phyloP scores from a whole-genome alignment of 2,329 filamentous ascomycete species.

The Leptographium lundbergii region DNA sequence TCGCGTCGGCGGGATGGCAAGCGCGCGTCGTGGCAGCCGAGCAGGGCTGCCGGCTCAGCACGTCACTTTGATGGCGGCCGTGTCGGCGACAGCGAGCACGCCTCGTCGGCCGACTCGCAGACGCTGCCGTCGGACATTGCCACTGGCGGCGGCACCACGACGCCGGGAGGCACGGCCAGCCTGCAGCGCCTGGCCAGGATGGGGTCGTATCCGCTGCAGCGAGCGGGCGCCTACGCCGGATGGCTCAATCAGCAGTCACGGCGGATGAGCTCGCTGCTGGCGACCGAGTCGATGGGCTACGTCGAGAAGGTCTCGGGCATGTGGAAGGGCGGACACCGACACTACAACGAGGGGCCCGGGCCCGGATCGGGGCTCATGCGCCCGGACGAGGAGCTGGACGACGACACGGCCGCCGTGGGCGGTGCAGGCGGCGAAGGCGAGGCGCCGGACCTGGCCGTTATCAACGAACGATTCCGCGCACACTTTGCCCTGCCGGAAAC shows the following conservation, averaged over 20 bases:
- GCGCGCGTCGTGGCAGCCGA: conserved; percentile 3
- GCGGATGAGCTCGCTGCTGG: conserved; percentile 68
- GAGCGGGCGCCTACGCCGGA: conserved; percentile 69
- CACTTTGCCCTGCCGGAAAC: conserved; percentile 81
- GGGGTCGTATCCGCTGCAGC: conserved; percentile 68
- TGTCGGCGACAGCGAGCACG: background rate
- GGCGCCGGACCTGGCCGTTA: conserved; percentile 13
- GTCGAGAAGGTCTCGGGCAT: conserved; percentile 95
- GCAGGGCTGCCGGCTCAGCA: conserved; percentile 23
- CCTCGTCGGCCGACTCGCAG: conserved; percentile 3
- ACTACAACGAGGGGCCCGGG: conserved; percentile 56
- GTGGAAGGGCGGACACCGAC: conserved; percentile 83
- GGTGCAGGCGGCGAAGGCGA: conserved; percentile 16
- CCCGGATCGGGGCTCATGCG: conserved; percentile 28
- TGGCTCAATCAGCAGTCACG: conserved; percentile 71
- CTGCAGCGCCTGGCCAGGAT: conserved; percentile 43
- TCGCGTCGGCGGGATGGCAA: conserved; percentile 13
- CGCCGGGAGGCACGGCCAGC: conserved; percentile 21
- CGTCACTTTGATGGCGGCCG: background rate
- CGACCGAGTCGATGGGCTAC: conserved; percentile 90
- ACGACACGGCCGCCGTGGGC: conserved; percentile 41
- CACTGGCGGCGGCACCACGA: background rate
- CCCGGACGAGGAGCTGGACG: conserved; percentile 40
- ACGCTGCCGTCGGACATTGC: conserved; percentile 10
- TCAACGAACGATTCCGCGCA: conserved; percentile 71